phyloP scores from a whole-genome alignment of 1,284 basidiomycete species.

The Puccinia horiana region DNA sequence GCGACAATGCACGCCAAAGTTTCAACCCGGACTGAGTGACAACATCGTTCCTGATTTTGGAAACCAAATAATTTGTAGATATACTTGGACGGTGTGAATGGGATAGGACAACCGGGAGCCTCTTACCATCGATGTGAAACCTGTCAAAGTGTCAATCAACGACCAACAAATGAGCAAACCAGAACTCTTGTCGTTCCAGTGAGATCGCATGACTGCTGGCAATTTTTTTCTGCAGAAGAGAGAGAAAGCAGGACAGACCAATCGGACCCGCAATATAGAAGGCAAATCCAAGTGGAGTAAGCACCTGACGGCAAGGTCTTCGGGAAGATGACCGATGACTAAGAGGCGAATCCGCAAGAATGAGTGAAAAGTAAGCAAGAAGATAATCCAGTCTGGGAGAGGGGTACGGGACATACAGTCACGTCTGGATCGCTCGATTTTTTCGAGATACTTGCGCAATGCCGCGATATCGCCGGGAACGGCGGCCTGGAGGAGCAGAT shows the following conservation, averaged over 20 bases:
- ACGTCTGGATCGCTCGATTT: constrained; percentile 36
- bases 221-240: not conserved
- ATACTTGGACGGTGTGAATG: too few species aligned
- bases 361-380: too few species aligned
- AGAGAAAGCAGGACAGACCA: constrained; percentile 16
- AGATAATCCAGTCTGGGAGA: not conserved
- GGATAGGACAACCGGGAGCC: not conserved
- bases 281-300: constrained; percentile 32
- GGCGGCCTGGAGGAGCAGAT: constrained; percentile 36
- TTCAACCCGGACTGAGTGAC: constrained; percentile 13
- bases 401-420: constrained; percentile 15
- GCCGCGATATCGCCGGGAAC: constrained; percentile 33
- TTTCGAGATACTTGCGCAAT: constrained; percentile 24
- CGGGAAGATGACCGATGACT: constrained; percentile 41
- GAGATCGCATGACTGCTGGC: too few species aligned
- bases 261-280: constrained; percentile 29
- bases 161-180: not conserved
- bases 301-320: constrained; percentile 29
- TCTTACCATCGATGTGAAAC: constrained; percentile 25
- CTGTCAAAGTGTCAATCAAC: too few species aligned
- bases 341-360: not conserved
- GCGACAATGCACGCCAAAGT: constrained; percentile 24
- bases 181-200: not conserved
- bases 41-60: constrained; percentile 24
- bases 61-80: not conserved